A percentile compares a stretch with the other conserved stretches of the same genome.
phyloP scores from a whole-genome alignment of 164 flowering plant genomes.

The Vitis riparia region DNA sequence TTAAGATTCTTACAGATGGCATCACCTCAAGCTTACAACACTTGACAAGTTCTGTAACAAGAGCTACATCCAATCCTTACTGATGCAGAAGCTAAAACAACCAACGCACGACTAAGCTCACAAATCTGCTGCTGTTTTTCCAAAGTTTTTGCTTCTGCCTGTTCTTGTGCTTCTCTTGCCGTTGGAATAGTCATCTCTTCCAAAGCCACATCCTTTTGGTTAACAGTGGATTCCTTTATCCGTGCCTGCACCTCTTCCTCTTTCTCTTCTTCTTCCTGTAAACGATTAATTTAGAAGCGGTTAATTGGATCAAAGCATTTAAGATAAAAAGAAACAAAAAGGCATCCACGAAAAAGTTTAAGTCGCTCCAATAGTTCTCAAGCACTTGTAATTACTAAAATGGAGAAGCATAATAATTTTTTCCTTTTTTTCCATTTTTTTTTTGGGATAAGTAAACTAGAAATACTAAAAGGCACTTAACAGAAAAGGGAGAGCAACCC shows the following conservation, averaged over 20 bases:
- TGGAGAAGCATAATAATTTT: too few relatives aligned
- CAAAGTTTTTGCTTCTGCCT: slow-evolving; percentile 42
- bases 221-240: slow-evolving; percentile 48
- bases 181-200: slow-evolving; percentile 75
- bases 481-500: too few relatives aligned
- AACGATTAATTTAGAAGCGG: neutral
- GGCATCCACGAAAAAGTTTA: too few relatives aligned
- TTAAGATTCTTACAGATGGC: neutral
- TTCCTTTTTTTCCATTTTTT: too few relatives aligned
- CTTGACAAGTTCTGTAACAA: too few relatives aligned
- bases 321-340: too few relatives aligned
- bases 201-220: slow-evolving; percentile 73
- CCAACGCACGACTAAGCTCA: slow-evolving; percentile 83
- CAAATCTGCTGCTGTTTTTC: slow-evolving; percentile 81
- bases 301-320: too few relatives aligned
- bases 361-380: too few relatives aligned
- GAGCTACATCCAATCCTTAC: slow-evolving; percentile 40
- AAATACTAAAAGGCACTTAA: too few relatives aligned
- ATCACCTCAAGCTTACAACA: neutral
- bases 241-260: slow-evolving; percentile 76
- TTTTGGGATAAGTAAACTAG: too few relatives aligned
- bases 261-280: slow-evolving; percentile 85
- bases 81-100: slow-evolving; percentile 93
- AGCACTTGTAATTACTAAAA: too few relatives aligned
- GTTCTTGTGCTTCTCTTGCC: slow-evolving; percentile 69